Base-by-base conservation (phyloP, 306 rosid genomes). In the Acacia confusa region DNA sequence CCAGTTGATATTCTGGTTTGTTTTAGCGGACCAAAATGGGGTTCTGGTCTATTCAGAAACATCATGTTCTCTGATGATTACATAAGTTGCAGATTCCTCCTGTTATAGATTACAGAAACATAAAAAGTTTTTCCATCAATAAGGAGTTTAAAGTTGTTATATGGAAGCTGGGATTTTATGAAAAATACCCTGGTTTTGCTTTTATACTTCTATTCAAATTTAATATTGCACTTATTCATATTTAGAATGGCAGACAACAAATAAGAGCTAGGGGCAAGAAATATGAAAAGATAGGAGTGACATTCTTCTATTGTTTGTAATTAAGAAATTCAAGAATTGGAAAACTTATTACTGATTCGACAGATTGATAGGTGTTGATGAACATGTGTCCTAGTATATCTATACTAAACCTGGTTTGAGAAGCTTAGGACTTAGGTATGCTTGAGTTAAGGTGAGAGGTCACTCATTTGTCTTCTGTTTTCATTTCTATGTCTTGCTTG, bases 141-240 rank as follows among this genome's bases (percentile, higher is more conserved):
- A 15, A n/a, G 44, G 52, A 43, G 24, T n/a, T 55, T 6, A 3
- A 52, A 36, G 25, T 38, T 79, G 16, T 67, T 38, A 13, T 30
- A 71, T 61, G 65, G 57, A 58, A 28, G 71, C 44, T 50, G 15
- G 70, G 53, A 27, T 28, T 72, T 78, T 65, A 7, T 50, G 3
- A 64, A 77, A 32, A 40, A 66, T 67, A 66, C 17, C 9, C 17
- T 69, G 36, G 45, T 79, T 78, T 53, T 72, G 24, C 11, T 58
- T 69, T 48, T 38, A 44, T 28, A 47, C 47, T 32, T 77, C 50
- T 68, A 36, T 27, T 71, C 60, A 22, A 34, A 45, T 74, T 13
- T 2, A 24, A 32, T 41, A 24, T 4, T 58, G 58, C 6, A n/a
- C 4, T 41, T 20, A 6, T 28, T 72, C 36, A 36, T 61, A 41